These are phyloP conservation scores for Vicia villosa DNA, from an alignment of 306 rosid species.

Conservation along the genomic window DNA sequence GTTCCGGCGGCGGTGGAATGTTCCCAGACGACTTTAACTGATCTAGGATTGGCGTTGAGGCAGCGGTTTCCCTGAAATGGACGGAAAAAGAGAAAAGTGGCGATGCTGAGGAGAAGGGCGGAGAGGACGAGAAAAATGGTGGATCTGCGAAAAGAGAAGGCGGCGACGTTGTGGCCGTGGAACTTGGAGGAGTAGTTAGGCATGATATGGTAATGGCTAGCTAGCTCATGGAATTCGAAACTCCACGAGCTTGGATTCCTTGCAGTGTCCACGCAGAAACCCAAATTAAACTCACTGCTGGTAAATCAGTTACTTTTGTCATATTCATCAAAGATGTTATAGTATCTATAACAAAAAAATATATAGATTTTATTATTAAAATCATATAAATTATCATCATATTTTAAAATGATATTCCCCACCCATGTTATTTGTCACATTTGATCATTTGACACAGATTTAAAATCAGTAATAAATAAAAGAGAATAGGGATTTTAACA, in stretches of 20 bases:
- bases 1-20: background rate
- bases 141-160: conserved; percentile 53
- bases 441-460: too few relatives aligned
- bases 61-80: conserved; percentile 42
- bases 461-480: too few relatives aligned
- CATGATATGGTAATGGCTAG: conserved; percentile 6
- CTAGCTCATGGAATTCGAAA: conserved; percentile 12
- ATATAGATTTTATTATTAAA: too few relatives aligned
- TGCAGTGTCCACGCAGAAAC: background rate
- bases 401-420: too few relatives aligned
- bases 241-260: conserved; percentile 1
- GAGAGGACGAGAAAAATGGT: conserved; percentile 26
- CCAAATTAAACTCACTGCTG: background rate
- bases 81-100: conserved; percentile 25
- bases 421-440: too few relatives aligned
- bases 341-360: too few relatives aligned
- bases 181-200: conserved; percentile 39
- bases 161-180: conserved; percentile 44
- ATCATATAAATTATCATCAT: too few relatives aligned
- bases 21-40: conserved; percentile 86
- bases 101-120: conserved; percentile 32
- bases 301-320: too few relatives aligned
- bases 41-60: conserved; percentile 43
- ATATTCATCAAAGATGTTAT: too few relatives aligned
- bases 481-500: too few relatives aligned